These are phyloP conservation scores for Clarireedia hainanense DNA, from an alignment of 2,329 filamentous ascomycete species.

Conservation along the genomic window DNA sequence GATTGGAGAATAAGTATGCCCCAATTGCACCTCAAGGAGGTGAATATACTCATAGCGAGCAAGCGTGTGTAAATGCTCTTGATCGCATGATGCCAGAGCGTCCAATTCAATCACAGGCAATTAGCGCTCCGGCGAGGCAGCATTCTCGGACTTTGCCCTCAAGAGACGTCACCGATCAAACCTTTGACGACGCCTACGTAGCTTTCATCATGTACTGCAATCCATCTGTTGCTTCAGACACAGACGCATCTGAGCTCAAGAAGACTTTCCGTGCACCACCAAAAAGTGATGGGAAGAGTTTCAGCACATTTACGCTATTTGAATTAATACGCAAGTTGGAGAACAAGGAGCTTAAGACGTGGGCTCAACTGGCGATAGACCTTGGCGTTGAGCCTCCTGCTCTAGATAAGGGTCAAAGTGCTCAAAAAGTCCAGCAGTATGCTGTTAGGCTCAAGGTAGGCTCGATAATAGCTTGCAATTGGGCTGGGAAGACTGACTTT, in stretches of 20 bases:
- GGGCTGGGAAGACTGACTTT: slow-evolving; percentile 13
- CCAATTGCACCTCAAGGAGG: slow-evolving; percentile 13
- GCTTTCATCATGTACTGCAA: slow-evolving; percentile 87
- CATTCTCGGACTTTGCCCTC: slow-evolving; percentile 45
- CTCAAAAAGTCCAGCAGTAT: slow-evolving; percentile 92
- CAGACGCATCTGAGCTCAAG: slow-evolving; percentile 62
- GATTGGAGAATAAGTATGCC: slow-evolving; percentile 16
- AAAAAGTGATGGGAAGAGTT: slow-evolving; percentile 80
- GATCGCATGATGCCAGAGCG: slow-evolving; percentile 11
- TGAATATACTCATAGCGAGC: slow-evolving; percentile 9
- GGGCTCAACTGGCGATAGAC: slow-evolving; percentile 78
- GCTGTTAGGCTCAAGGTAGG: slow-evolving; percentile 80
- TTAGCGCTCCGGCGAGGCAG: not conserved
- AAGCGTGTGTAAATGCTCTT: slow-evolving; percentile 6
- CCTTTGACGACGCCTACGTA: slow-evolving; percentile 76
- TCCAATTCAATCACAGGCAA: slow-evolving; percentile 5
- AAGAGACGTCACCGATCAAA: slow-evolving; percentile 58
- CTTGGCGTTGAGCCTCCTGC: slow-evolving; percentile 85
- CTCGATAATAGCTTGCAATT: slow-evolving; percentile 5
- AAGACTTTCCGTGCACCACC: slow-evolving; percentile 74
- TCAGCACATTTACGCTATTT: slow-evolving; percentile 70
- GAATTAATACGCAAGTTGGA: slow-evolving; percentile 74
- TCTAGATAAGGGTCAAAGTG: slow-evolving; percentile 74
- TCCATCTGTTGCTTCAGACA: slow-evolving; percentile 62
- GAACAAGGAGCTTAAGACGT: slow-evolving; percentile 79